phyloP scores from a whole-genome alignment of 495 filamentous ascomycete genomes.

The Aspergillus incahuasiensis region DNA sequence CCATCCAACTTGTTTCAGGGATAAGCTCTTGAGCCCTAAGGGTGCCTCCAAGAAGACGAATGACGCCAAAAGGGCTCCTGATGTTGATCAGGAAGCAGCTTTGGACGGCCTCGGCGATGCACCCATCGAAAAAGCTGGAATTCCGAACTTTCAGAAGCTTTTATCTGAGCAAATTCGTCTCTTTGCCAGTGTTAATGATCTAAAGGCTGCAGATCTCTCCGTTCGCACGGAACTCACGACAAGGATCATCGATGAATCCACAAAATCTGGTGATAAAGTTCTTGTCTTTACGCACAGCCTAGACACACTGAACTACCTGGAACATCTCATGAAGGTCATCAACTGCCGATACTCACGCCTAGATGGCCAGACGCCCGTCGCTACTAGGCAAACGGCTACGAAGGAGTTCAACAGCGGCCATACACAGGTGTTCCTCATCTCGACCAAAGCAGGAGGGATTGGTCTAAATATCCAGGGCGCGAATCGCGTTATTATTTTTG shows the following conservation, averaged over 20 bases:
- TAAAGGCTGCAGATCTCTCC: slow-evolving; percentile 45
- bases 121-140: slow-evolving; percentile 25
- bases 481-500: slow-evolving; percentile 84
- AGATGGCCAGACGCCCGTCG: slow-evolving; percentile 56
- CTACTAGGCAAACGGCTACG: slow-evolving; percentile 51
- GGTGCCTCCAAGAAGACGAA: slow-evolving; percentile 19
- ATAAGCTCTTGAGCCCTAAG: slow-evolving; percentile 36
- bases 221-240: slow-evolving; percentile 63
- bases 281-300: slow-evolving; percentile 74
- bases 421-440: slow-evolving; percentile 66
- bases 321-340: slow-evolving; percentile 43
- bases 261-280: slow-evolving; percentile 60
- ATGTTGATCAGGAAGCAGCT: slow-evolving; percentile 18
- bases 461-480: slow-evolving; percentile 82
- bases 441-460: slow-evolving; percentile 73
- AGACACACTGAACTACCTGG: slow-evolving; percentile 63
- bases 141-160: slow-evolving; percentile 21
- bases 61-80: slow-evolving; percentile 18
- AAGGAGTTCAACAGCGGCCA: slow-evolving; percentile 60
- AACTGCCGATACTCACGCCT: slow-evolving; percentile 50
- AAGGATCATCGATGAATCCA: slow-evolving; percentile 60
- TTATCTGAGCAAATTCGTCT: slow-evolving; percentile 24
- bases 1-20: slow-evolving; percentile 64
- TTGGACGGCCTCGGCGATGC: slow-evolving; percentile 14
- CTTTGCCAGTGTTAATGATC: slow-evolving; percentile 26